Evolutionary conservation across 306 rosid genomes (phyloP).

Genomic region (Cicer judaicum): DNA sequence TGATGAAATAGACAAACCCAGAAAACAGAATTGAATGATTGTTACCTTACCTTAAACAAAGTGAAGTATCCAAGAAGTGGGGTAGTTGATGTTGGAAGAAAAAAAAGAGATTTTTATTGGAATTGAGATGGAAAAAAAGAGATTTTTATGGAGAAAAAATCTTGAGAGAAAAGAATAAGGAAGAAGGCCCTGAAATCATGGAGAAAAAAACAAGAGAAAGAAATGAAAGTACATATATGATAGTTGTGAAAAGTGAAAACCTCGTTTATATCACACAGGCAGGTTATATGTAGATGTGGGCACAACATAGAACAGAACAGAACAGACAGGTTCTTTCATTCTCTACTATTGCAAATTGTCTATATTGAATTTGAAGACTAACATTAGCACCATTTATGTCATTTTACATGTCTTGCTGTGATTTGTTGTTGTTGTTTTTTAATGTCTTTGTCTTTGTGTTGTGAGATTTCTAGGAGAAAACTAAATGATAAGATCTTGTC

Average conservation of each 20-base stretch:
- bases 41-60: slow-evolving; percentile 52
- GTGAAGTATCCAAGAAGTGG: slow-evolving; percentile 49
- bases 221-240: slow-evolving; percentile 28
- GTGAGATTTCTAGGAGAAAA: no score
- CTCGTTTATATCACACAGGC: slow-evolving; percentile 32
- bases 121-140: slow-evolving; percentile 1
- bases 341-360: slow-evolving; percentile 7
- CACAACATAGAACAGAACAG: slow-evolving; percentile 27
- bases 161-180: slow-evolving; percentile 29
- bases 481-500: no score
- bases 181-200: slow-evolving; percentile 61
- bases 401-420: slow-evolving; percentile 1
- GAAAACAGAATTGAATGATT: slow-evolving; percentile 19
- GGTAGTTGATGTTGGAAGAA: slow-evolving; percentile 29
- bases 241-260: slow-evolving; percentile 13
- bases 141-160: slow-evolving; percentile 45
- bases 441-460: no score
- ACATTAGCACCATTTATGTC: slow-evolving; percentile 6
- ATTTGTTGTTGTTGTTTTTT: background rate
- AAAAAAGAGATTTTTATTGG: slow-evolving; percentile 26
- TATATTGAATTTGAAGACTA: background rate
- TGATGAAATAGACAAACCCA: slow-evolving; percentile 26
- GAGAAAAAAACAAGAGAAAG: slow-evolving; percentile 39
- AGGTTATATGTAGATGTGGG: slow-evolving; percentile 24
- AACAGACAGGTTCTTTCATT: slow-evolving; percentile 28